A percentile compares a stretch with the other conserved stretches of the same genome.
Conservation (phyloP, 2,329 filamentous ascomycete species). For the Xylaria arbuscula region DNA sequence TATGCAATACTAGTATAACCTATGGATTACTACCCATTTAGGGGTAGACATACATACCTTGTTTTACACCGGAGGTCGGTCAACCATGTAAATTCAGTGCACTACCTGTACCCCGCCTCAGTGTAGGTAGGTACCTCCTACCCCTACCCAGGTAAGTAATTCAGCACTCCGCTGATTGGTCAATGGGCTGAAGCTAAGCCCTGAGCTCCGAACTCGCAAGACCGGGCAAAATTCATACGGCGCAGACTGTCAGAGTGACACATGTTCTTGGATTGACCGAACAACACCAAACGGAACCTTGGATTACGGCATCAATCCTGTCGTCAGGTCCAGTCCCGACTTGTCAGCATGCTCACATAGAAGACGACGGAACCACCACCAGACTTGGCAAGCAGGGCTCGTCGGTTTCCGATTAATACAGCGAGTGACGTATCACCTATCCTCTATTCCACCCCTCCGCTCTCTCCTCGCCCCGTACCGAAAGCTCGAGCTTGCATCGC, state of each 20-base stretch:
- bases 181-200: slow-evolving; percentile 14
- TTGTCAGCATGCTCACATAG: slow-evolving; percentile 19
- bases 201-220: slow-evolving; percentile 29
- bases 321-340: not conserved
- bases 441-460: not conserved
- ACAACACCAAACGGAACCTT: not conserved
- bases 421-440: slow-evolving; percentile 7
- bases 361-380: not conserved
- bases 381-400: slow-evolving; percentile 9
- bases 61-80: no score
- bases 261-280: not conserved
- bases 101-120: not conserved
- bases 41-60: no score
- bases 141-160: not conserved
- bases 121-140: not conserved
- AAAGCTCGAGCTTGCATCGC: no score
- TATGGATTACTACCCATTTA: no score
- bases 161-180: slow-evolving; percentile 19
- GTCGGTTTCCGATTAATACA: not conserved
- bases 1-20: no score
- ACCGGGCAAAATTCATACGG: slow-evolving; percentile 25
- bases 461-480: no score
- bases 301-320: slow-evolving; percentile 5
- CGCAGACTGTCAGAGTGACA: slow-evolving; percentile 20
- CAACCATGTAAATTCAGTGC: no score